Conservation (phyloP, 805 yeast species). For the Pichia thaimueangensis region DNA sequence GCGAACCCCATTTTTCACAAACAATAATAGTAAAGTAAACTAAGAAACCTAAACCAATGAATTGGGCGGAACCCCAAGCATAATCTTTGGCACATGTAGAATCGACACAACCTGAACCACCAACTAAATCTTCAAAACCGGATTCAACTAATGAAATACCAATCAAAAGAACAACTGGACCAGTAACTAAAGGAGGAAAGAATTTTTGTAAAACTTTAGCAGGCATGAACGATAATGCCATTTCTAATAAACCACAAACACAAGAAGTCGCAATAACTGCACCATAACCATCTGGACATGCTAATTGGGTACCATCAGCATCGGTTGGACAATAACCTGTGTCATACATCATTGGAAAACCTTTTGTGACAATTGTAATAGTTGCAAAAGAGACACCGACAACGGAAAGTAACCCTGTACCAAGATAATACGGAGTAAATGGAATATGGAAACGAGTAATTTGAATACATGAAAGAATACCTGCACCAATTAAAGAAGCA, state of each 20-base stretch:
- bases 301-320: constrained; percentile 55
- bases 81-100: constrained; percentile 45
- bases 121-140: constrained; percentile 82
- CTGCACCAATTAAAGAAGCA: constrained; percentile 64
- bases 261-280: constrained; percentile 77
- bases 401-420: constrained; percentile 84
- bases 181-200: constrained; percentile 89
- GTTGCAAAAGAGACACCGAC: constrained; percentile 92
- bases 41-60: constrained; percentile 79
- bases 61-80: constrained; percentile 81
- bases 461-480: constrained; percentile 64
- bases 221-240: constrained; percentile 70
- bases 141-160: constrained; percentile 64
- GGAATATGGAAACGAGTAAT: constrained; percentile 75
- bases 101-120: constrained; percentile 62
- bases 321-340: constrained; percentile 61
- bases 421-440: constrained; percentile 68
- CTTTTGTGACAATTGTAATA: constrained; percentile 68
- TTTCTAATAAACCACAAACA: constrained; percentile 69
- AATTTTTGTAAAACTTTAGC: constrained; percentile 59
- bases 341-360: constrained; percentile 74
- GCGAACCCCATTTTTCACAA: constrained; percentile 85
- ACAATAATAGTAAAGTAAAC: constrained; percentile 69
- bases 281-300: constrained; percentile 92
- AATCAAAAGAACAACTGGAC: constrained; percentile 84